Conservation (phyloP, 805 yeast genomes). For the Candida sithepensis region DNA sequence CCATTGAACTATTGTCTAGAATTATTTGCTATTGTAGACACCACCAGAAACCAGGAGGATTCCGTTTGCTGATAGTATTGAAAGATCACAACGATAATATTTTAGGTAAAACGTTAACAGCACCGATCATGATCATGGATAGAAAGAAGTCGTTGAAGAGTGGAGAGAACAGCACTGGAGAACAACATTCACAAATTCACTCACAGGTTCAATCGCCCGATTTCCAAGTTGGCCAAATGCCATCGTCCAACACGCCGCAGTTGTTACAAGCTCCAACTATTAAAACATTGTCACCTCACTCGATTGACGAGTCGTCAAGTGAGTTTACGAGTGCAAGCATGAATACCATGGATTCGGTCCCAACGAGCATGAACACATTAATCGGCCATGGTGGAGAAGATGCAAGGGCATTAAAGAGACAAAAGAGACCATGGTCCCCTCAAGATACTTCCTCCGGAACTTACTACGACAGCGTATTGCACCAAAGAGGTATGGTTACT, state of each 20-base stretch:
- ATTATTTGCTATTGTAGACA: conserved; percentile 96
- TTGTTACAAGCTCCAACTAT: conserved; percentile 5
- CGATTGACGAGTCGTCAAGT: conserved; percentile 33
- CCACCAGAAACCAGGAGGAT: conserved; percentile 85
- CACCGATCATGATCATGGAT: conserved; percentile 88
- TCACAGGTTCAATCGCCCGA: conserved; percentile 3
- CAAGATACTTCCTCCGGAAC: conserved; percentile 21
- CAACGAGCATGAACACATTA: conserved; percentile 1
- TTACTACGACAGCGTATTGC: conserved; percentile 24
- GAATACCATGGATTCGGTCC: conserved; percentile 6
- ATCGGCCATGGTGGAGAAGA: conserved; percentile 7
- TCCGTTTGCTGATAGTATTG: conserved; percentile 65
- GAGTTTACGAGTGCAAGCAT: conserved; percentile 24
- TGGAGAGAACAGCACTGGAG: conserved; percentile 39
- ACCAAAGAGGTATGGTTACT: conserved; percentile 17
- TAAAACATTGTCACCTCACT: conserved; percentile 23
- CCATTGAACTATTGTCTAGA: conserved; percentile 59
- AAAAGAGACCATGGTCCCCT: conserved; percentile 33
- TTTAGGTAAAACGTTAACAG: conserved; percentile 67
- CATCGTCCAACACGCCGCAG: conserved; percentile 7
- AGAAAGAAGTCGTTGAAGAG: conserved; percentile 64
- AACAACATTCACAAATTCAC: conserved; percentile 21
- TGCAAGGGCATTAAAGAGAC: conserved; percentile 25
- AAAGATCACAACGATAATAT: conserved; percentile 58
- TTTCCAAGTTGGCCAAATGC: conserved; percentile 1